These are phyloP conservation scores for Dillenia suffruticosa DNA, from an alignment of 164 flowering plant genomes.

Conservation along the genomic window DNA sequence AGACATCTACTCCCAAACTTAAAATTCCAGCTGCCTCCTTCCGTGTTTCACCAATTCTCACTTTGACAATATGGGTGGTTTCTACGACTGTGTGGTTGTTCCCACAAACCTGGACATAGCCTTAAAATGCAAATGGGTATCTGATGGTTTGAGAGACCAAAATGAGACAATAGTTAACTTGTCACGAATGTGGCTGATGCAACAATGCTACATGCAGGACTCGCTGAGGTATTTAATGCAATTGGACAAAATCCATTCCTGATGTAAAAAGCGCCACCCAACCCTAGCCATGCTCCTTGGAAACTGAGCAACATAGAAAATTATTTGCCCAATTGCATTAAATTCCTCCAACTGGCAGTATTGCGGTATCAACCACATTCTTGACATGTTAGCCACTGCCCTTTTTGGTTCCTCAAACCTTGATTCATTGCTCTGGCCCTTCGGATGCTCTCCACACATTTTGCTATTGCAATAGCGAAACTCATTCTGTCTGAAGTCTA, in stretches of 20 bases:
- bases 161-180: constrained; percentile 17
- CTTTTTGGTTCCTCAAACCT: constrained; percentile 21
- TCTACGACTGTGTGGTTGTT: constrained; percentile 24
- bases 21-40: constrained; percentile 31
- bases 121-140: constrained; percentile 23
- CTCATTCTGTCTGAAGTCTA: constrained; percentile 22
- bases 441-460: constrained; percentile 18
- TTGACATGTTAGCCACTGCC: constrained; percentile 26
- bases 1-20: constrained; percentile 12
- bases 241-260: constrained; percentile 24
- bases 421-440: constrained; percentile 14
- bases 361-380: constrained; percentile 32
- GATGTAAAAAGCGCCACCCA: constrained; percentile 20
- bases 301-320: constrained; percentile 25
- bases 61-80: constrained; percentile 23
- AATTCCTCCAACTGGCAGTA: constrained; percentile 24
- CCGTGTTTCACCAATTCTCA: constrained; percentile 18
- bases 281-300: constrained; percentile 35
- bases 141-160: constrained; percentile 20
- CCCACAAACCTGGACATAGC: constrained; percentile 27
- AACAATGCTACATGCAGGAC: constrained; percentile 24
- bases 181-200: constrained; percentile 35
- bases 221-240: constrained; percentile 34
- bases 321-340: constrained; percentile 28
- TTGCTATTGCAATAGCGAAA: constrained; percentile 14